Conservation (phyloP, 1,139 yeast genomes). For the Kodamaea arcana region DNA sequence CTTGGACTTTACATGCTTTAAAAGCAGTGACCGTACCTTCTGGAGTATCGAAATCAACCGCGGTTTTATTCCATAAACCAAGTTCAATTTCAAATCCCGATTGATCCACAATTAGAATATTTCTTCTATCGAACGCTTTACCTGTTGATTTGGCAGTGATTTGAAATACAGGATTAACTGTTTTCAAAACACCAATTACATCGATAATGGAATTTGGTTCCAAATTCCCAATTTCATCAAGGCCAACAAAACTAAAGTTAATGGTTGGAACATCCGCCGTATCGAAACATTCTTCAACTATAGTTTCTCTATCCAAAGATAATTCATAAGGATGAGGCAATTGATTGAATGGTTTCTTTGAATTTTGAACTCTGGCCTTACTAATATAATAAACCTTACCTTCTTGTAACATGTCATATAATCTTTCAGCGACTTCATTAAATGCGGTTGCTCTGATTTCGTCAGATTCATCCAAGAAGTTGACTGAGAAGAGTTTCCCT, state of each 20-base stretch:
- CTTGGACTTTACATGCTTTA: conserved; percentile 86
- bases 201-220: conserved; percentile 77
- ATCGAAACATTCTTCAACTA: conserved; percentile 69
- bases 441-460: conserved; percentile 96
- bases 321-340: conserved; percentile 88
- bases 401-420: conserved; percentile 71
- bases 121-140: conserved; percentile 88
- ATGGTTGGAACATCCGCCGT: conserved; percentile 68
- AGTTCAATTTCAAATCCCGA: conserved; percentile 70
- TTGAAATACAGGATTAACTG: conserved; percentile 69
- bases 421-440: conserved; percentile 79
- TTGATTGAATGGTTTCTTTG: conserved; percentile 83
- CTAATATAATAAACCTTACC: conserved; percentile 86
- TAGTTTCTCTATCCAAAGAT: conserved; percentile 73
- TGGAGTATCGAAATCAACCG: conserved; percentile 68
- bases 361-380: conserved; percentile 74
- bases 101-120: conserved; percentile 80
- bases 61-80: conserved; percentile 89
- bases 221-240: conserved; percentile 59
- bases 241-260: conserved; percentile 69
- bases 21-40: conserved; percentile 87
- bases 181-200: conserved; percentile 80
- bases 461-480: conserved; percentile 89
- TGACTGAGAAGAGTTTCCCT: conserved; percentile 85
- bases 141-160: conserved; percentile 92